These are phyloP conservation scores for Claviceps quebecensis DNA, from an alignment of 2,329 filamentous ascomycete genomes.

Conservation along the genomic window DNA sequence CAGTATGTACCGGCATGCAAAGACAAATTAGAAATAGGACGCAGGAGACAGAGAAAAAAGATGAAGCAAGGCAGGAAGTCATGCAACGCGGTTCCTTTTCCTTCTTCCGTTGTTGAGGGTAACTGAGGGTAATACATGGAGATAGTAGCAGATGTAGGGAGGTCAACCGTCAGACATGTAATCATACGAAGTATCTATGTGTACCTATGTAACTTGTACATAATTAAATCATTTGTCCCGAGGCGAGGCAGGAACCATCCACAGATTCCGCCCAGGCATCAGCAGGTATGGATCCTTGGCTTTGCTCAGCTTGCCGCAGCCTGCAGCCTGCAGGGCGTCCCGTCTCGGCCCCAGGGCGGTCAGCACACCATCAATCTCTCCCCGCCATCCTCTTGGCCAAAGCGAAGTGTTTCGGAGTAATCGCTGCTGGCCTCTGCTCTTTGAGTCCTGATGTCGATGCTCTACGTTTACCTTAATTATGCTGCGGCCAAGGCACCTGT, in stretches of 20 bases:
- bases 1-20: not conserved
- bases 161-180: not conserved
- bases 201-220: no score
- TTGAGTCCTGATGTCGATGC: no score
- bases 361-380: not conserved
- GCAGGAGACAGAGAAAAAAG: not conserved
- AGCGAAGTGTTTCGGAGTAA: no score
- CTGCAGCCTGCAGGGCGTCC: not conserved
- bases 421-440: no score
- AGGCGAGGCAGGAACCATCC: not conserved
- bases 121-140: not conserved
- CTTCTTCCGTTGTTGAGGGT: not conserved
- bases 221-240: no score
- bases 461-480: no score
- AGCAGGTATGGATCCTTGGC: not conserved
- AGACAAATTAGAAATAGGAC: not conserved
- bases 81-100: no score
- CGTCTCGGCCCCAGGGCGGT: not conserved
- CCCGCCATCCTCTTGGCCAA: not conserved
- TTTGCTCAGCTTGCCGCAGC: not conserved
- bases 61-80: no score
- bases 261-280: not conserved
- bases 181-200: no score
- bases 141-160: not conserved
- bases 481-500: no score